Evolutionary conservation across 106 monocot genomes (phyloP).

Genomic region (Platanthera guangdongensis): DNA sequence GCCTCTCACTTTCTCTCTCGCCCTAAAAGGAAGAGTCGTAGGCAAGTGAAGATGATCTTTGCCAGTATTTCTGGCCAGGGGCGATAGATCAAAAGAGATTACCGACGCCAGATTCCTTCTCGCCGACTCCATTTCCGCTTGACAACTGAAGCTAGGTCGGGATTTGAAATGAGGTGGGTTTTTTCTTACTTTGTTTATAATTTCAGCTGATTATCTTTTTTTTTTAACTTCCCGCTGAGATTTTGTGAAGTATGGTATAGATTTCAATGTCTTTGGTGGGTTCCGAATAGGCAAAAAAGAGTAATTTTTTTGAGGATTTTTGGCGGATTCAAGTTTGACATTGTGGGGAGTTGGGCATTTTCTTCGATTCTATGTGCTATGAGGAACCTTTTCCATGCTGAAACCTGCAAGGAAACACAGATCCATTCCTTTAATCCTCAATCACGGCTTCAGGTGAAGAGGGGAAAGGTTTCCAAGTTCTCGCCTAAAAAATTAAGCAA

Average conservation of each 20-base stretch:
- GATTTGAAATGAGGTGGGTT: neutral
- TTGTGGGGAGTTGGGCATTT: constrained; percentile 87
- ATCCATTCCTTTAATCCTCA: constrained; percentile 85
- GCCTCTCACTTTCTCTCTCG: neutral
- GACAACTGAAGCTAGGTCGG: no score
- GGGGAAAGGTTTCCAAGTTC: constrained; percentile 81
- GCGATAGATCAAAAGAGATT: neutral
- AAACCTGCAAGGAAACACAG: constrained; percentile 74
- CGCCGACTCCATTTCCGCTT: no score
- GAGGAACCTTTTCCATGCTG: constrained; percentile 83
- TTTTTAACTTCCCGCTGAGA: neutral
- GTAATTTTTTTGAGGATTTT: constrained; percentile 7
- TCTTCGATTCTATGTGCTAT: constrained; percentile 64
- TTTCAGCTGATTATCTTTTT: neutral
- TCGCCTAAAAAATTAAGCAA: constrained; percentile 51
- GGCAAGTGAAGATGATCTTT: neutral
- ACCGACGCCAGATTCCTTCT: no score
- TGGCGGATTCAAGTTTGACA: constrained; percentile 17
- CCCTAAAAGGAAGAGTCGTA: neutral
- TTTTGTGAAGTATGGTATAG: neutral
- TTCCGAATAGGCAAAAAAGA: neutral
- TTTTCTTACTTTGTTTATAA: neutral
- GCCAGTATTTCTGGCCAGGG: neutral
- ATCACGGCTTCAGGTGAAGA: constrained; percentile 97
- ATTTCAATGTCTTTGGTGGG: neutral